Percentiles rank a stretch among this genome's conserved stretches.
Evolutionary conservation across 371 early-diverging fungal genomes (phyloP).

Genomic region (Mortierella sp.): DNA sequence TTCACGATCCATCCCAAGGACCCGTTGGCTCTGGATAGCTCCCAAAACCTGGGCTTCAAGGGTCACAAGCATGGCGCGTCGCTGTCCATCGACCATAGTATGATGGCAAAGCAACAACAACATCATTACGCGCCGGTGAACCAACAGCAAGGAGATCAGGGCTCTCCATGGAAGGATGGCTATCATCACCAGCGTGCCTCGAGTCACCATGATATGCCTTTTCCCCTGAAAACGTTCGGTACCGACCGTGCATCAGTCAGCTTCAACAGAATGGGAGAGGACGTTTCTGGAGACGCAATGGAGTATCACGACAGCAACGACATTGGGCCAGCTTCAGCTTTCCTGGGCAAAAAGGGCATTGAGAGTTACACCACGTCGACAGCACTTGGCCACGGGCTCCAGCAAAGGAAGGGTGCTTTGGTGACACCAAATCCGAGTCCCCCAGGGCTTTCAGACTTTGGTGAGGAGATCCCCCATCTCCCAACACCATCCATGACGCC

Average conservation of each 20-base stretch:
- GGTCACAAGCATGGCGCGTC: constrained; percentile 12
- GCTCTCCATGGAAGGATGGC: neutral
- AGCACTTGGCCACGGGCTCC: neutral
- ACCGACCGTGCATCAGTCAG: too few species aligned
- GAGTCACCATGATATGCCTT: too few species aligned
- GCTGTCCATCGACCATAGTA: constrained; percentile 2
- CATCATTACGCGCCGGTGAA: neutral
- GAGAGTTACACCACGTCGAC: neutral
- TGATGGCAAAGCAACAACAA: constrained; percentile 6
- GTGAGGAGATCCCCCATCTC: neutral
- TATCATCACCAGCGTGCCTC: neutral
- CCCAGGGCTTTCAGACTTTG: neutral
- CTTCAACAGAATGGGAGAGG: too few species aligned
- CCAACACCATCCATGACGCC: constrained; percentile 18
- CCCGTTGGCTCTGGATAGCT: constrained; percentile 10
- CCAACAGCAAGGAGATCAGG: constrained; percentile 3
- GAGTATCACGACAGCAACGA: too few species aligned
- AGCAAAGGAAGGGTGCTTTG: constrained; percentile 2
- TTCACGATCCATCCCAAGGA: constrained; percentile 30
- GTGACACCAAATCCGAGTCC: neutral
- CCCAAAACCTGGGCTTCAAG: constrained; percentile 5
- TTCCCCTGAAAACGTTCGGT: neutral
- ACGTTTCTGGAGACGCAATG: too few species aligned
- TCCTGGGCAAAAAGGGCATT: too few species aligned
- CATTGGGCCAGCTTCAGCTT: too few species aligned